Percentiles rank a stretch among this genome's conserved stretches.
These are phyloP conservation scores for Xylaria sp. DNA, from an alignment of 2,329 filamentous ascomycete genomes.

Conservation along the genomic window DNA sequence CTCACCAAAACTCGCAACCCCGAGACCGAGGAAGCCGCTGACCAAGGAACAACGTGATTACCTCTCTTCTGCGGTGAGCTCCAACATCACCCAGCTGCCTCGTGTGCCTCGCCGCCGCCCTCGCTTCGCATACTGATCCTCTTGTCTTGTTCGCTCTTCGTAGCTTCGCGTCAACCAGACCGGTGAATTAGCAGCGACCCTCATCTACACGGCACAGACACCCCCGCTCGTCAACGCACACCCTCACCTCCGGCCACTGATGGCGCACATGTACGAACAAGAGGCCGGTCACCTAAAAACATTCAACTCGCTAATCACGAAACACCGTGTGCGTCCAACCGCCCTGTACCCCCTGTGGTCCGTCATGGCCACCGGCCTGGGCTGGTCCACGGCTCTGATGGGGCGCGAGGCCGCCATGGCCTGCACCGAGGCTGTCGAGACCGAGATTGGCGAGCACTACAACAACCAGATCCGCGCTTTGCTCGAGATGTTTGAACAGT, in stretches of 20 bases:
- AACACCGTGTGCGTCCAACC: slow-evolving; percentile 89
- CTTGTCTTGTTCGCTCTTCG: background rate
- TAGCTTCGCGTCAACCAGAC: slow-evolving; percentile 95
- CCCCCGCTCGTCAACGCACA: slow-evolving; percentile 79
- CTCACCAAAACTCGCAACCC: slow-evolving; percentile 40
- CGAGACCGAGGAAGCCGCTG: slow-evolving; percentile 61
- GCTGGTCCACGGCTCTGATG: slow-evolving; percentile 88
- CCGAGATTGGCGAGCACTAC: slow-evolving; percentile 95
- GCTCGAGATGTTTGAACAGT: slow-evolving; percentile 78
- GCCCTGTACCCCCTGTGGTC: slow-evolving; percentile 93
- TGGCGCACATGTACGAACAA: slow-evolving; percentile 98
- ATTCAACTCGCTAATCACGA: slow-evolving; percentile 83
- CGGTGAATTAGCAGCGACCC: slow-evolving; percentile 92
- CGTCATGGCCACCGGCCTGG: slow-evolving; percentile 76
- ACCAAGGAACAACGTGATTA: slow-evolving; percentile 74
- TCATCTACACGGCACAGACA: slow-evolving; percentile 91
- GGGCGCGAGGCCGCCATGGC: slow-evolving; percentile 97
- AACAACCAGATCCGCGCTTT: slow-evolving; percentile 87
- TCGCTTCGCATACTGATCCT: slow-evolving; percentile 8
- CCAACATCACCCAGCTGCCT: background rate
- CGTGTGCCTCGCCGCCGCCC: background rate
- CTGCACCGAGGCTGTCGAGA: slow-evolving; percentile 97
- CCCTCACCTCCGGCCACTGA: slow-evolving; percentile 85
- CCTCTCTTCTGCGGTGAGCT: slow-evolving; percentile 71
- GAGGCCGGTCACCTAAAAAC: slow-evolving; percentile 85